A percentile compares a stretch with the other conserved stretches of the same genome.
Evolutionary conservation across 2,329 filamentous ascomycete species (phyloP).

Genomic region (Penicillium sp.): DNA sequence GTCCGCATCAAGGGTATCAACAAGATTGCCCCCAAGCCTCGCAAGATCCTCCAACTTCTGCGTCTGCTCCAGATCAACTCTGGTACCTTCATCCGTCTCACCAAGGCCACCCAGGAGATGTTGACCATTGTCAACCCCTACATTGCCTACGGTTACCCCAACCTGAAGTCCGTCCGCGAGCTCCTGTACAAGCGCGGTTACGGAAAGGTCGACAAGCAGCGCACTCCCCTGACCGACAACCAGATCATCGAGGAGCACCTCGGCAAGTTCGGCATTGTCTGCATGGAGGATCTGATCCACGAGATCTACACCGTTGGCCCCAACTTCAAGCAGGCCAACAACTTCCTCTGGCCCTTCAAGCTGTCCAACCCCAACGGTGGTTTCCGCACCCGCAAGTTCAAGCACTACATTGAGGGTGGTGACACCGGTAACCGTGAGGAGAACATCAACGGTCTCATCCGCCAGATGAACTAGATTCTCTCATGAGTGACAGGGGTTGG

Average conservation of each 20-base stretch:
- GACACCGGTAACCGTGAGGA: slow-evolving; percentile 98
- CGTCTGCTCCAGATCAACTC: slow-evolving; percentile 99
- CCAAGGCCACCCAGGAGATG: slow-evolving; percentile 98
- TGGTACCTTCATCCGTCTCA: slow-evolving; percentile 95
- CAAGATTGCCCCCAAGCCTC: slow-evolving; percentile 99
- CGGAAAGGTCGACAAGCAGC: slow-evolving; percentile 98
- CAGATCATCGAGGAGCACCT: slow-evolving; percentile 94
- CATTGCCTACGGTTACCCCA: slow-evolving; percentile 98
- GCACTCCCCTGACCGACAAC: slow-evolving; percentile 95
- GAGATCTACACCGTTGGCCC: slow-evolving; percentile 98
- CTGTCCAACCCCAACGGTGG: slow-evolving; percentile 96
- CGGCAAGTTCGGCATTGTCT: slow-evolving; percentile 98
- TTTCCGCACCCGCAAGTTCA: slow-evolving; percentile 96
- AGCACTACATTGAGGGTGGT: slow-evolving; percentile 98
- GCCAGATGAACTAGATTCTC: slow-evolving; percentile 88
- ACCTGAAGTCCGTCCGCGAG: slow-evolving; percentile 98
- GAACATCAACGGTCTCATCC: slow-evolving; percentile 92
- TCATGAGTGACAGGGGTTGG: slow-evolving; percentile 6
- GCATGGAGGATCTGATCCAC: slow-evolving; percentile 98
- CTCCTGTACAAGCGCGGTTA: slow-evolving; percentile 99
- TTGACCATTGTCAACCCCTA: slow-evolving; percentile 98
- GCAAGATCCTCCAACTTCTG: slow-evolving; percentile 99
- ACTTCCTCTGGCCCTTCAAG: slow-evolving; percentile 99
- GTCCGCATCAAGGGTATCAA: slow-evolving; percentile 99
- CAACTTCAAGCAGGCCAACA: slow-evolving; percentile 99